phyloP scores from a whole-genome alignment of 805 yeast genomes.

The Pichia nanzhaoensis region DNA sequence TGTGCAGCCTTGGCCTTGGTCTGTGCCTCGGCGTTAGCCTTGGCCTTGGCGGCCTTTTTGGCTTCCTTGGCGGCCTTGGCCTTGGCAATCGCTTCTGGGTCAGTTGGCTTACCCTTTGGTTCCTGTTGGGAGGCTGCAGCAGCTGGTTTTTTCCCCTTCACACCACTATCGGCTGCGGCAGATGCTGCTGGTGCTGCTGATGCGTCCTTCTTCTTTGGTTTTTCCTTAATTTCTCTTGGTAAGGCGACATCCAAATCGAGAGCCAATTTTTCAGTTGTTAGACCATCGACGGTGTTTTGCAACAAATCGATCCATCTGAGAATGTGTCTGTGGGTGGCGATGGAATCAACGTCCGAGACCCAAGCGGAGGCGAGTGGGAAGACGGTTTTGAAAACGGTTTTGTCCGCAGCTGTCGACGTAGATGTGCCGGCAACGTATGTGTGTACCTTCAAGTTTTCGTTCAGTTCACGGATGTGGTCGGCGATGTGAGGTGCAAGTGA shows the following conservation, averaged over 20 bases:
- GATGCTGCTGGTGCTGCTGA: too few relatives aligned
- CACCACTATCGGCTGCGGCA: too few relatives aligned
- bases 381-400: constrained; percentile 58
- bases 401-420: constrained; percentile 63
- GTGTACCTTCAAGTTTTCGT: constrained; percentile 57
- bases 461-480: constrained; percentile 52
- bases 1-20: constrained; percentile 51
- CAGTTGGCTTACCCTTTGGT: constrained; percentile 21
- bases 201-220: constrained; percentile 29
- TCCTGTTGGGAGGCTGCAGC: constrained; percentile 11
- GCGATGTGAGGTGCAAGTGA: constrained; percentile 50
- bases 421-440: constrained; percentile 72
- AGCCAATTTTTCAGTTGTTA: constrained; percentile 35
- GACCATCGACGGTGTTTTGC: constrained; percentile 51
- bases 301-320: constrained; percentile 89
- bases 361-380: constrained; percentile 54
- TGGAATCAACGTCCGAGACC: constrained; percentile 36
- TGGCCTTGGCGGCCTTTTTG: constrained; percentile 40
- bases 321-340: constrained; percentile 70
- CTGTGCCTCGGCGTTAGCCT: constrained; percentile 48
- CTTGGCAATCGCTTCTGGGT: constrained; percentile 28
- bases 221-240: constrained; percentile 47
- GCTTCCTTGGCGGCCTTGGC: constrained; percentile 35
- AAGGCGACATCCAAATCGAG: constrained; percentile 57
- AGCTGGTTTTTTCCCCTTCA: constrained; percentile 12